Percentiles rank a stretch among this genome's conserved stretches.
Evolutionary conservation across 441 rosid species (phyloP).

Genomic region (Flueggea neowawraea): DNA sequence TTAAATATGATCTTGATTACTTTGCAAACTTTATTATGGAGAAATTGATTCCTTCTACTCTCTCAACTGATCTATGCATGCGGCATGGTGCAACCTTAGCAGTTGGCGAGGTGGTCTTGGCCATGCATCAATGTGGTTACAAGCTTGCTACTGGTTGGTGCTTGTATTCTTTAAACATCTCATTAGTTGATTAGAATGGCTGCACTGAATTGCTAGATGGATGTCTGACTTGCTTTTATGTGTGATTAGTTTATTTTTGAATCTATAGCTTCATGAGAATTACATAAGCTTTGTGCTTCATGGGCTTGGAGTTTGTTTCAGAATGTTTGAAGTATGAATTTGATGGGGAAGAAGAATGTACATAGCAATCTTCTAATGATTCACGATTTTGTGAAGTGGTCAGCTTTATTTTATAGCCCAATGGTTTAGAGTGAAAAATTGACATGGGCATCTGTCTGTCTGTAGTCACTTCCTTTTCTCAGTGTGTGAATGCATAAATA

Average conservation of each 20-base stretch:
- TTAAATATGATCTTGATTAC: slow-evolving; percentile 69
- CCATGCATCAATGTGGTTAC: slow-evolving; percentile 55
- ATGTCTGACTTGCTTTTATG: not conserved
- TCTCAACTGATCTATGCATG: slow-evolving; percentile 83
- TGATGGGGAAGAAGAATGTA: too few relatives aligned
- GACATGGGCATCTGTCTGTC: too few relatives aligned
- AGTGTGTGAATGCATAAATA: not conserved
- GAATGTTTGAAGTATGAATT: too few relatives aligned
- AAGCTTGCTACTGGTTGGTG: slow-evolving; percentile 60
- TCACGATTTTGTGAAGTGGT: too few relatives aligned
- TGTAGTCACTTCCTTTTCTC: not conserved
- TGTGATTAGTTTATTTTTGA: not conserved
- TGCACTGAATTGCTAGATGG: not conserved
- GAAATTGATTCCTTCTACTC: slow-evolving; percentile 75
- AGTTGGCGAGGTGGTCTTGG: slow-evolving; percentile 76
- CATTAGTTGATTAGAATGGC: not conserved
- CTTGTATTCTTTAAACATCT: slow-evolving; percentile 9
- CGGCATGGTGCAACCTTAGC: slow-evolving; percentile 98
- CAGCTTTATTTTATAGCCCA: not conserved
- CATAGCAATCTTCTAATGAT: too few relatives aligned
- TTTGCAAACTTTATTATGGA: slow-evolving; percentile 66
- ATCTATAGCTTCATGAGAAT: too few relatives aligned
- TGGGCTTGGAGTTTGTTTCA: too few relatives aligned
- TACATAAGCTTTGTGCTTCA: too few relatives aligned
- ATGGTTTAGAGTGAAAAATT: not conserved